Evolutionary conservation across 139 green algal genomes (phyloP), one percentile per base, ranked within the genome.

Genomic region (Zygnema circumcarinatum): DNA sequence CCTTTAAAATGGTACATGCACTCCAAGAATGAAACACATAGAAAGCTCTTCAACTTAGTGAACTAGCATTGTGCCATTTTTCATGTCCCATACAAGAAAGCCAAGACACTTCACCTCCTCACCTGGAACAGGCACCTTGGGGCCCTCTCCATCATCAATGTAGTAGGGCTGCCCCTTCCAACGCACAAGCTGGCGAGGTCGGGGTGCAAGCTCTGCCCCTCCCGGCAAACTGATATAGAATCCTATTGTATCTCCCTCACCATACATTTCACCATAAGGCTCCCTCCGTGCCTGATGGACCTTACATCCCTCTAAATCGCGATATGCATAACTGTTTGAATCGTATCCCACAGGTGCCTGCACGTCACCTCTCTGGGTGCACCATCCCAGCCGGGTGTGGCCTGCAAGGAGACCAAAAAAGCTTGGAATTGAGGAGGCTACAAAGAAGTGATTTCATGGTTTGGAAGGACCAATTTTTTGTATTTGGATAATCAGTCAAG

Each of bases 201-300:
- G 69, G 69, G 83, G 83, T 1, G 83, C 84, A 39, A 79, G 53
- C 20, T 53, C 31, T 20, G 56, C 83, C 25, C 87, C 87, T 29
- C 35, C 72, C n/a, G 94, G 94, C 86, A 97, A 67, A 86, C 94
- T 89, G 22, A 97, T 85, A 54, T 95, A 90, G 84, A 95, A 92
- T 35, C 94, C 94, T 1, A 96, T 39, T 2, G 90, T 88, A 74
- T 91, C 88, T 32, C 84, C 92, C 68, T 90, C 79, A n/a, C 11
- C 47, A 62, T 87, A 84, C 40, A 85, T 85, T 73, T 76, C 32
- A 40, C 84, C 86, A 36, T 93, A 93, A 22, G 72, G 32, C 40
- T 81, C 29, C 2, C 79, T 39, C 47, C 67, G 7, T 32, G 81
- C 91, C 40, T 82, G n/a, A 62, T 93, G 90, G 1, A 93, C 76